A percentile compares a stretch with the other conserved stretches of the same genome.
phyloP scores from a whole-genome alignment of 441 rosid species.

The Arabidopsis hybrid region DNA sequence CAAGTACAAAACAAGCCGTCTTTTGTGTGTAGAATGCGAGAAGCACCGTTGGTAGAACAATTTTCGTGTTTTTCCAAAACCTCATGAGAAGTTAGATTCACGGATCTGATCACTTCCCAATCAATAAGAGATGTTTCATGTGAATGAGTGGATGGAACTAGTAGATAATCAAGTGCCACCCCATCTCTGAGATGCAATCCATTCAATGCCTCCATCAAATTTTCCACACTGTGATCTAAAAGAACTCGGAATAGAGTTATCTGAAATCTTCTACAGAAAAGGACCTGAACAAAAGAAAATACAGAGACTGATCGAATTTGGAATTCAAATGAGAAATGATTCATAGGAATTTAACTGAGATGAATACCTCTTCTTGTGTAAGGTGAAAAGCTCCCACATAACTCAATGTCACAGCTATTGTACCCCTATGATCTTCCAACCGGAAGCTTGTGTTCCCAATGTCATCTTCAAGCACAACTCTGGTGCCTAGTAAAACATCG shows the following conservation, averaged over 20 bases:
- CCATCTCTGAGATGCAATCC: constrained; percentile 42
- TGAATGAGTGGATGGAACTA: constrained; percentile 58
- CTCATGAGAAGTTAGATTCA: constrained; percentile 44
- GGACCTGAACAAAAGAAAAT: constrained; percentile 53
- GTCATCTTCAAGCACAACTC: constrained; percentile 61
- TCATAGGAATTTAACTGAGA: background rate
- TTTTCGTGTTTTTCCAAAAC: constrained; percentile 39
- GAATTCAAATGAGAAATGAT: background rate
- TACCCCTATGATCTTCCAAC: constrained; percentile 67
- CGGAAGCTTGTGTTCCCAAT: constrained; percentile 46
- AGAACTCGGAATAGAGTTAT: constrained; percentile 67
- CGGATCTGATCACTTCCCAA: constrained; percentile 66
- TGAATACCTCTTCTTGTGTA: constrained; percentile 51
- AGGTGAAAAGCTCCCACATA: constrained; percentile 59
- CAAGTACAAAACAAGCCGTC: constrained; percentile 64
- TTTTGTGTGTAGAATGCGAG: constrained; percentile 54
- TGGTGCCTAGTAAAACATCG: constrained; percentile 64
- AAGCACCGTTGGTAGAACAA: constrained; percentile 49
- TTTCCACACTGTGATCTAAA: constrained; percentile 50
- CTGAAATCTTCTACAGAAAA: constrained; percentile 72
- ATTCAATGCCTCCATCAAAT: constrained; percentile 49
- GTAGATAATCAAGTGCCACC: constrained; percentile 62
- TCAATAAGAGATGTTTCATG: constrained; percentile 46
- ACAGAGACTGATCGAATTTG: background rate
- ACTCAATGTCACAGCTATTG: constrained; percentile 53